Conservation (phyloP, 768 basidiomycete species). For the Russula foetens region DNA sequence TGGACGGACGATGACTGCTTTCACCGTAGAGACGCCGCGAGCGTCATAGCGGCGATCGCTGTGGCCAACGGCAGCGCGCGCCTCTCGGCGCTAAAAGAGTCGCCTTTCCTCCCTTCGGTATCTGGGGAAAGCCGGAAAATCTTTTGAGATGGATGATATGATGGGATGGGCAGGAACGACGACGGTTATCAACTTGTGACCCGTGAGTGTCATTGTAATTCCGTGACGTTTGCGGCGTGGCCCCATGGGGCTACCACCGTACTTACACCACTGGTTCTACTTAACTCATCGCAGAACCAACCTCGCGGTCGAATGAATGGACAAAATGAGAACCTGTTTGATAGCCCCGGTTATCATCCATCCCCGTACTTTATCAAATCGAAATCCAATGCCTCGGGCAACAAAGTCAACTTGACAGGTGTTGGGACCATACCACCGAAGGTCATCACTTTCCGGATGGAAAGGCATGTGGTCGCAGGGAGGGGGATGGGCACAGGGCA, state of each 20-base stretch:
- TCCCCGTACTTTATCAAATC: background rate
- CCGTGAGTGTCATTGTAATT: too few species aligned
- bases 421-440: background rate
- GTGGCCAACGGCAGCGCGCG: constrained; percentile 20
- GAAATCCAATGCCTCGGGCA: background rate
- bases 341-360: background rate
- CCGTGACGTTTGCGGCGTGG: background rate
- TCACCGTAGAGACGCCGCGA: constrained; percentile 25
- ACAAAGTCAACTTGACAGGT: background rate
- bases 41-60: constrained; percentile 26
- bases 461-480: background rate
- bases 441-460: background rate
- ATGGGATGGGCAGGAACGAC: too few species aligned
- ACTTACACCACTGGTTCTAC: too few species aligned
- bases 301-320: background rate
- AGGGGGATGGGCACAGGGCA: background rate
- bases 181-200: background rate
- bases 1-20: background rate
- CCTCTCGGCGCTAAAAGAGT: constrained; percentile 26
- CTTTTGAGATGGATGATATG: background rate
- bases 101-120: constrained; percentile 27
- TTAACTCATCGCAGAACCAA: background rate
- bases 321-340: too few species aligned
- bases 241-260: background rate
- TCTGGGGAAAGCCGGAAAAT: constrained; percentile 15